Conservation (phyloP, 257 asterid genomes). For the Fraxinus anomala region DNA sequence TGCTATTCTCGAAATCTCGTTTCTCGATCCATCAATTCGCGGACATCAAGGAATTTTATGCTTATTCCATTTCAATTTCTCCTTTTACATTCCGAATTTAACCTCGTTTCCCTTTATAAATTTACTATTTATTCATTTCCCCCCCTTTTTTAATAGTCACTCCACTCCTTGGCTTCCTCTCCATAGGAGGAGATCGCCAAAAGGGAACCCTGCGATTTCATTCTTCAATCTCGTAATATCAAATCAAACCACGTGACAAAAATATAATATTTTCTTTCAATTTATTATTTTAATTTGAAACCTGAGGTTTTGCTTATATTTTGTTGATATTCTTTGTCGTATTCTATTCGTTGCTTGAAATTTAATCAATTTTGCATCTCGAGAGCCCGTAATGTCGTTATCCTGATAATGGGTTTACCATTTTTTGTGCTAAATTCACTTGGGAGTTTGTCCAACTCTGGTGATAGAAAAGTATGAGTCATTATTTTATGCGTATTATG, state of each 20-base stretch:
- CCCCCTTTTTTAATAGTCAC: slow-evolving; percentile 41
- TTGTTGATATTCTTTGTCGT: neutral
- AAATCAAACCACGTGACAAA: slow-evolving; percentile 62
- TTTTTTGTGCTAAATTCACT: slow-evolving; percentile 31
- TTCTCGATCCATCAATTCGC: slow-evolving; percentile 66
- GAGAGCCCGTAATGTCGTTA: slow-evolving; percentile 44
- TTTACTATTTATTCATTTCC: too few relatives aligned
- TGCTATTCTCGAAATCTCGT: slow-evolving; percentile 50
- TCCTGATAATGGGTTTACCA: slow-evolving; percentile 39
- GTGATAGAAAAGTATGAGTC: slow-evolving; percentile 30
- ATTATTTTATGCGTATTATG: slow-evolving; percentile 26
- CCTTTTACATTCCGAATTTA: slow-evolving; percentile 31
- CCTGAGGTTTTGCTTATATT: slow-evolving; percentile 6
- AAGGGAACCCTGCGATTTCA: slow-evolving; percentile 2
- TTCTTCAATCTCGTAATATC: slow-evolving; percentile 1
- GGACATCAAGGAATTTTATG: slow-evolving; percentile 58
- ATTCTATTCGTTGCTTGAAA: slow-evolving; percentile 23
- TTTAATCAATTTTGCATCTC: slow-evolving; percentile 28
- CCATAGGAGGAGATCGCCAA: slow-evolving; percentile 16
- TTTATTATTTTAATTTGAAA: neutral
- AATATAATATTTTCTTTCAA: slow-evolving; percentile 1
- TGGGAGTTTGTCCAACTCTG: slow-evolving; percentile 27
- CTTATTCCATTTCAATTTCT: slow-evolving; percentile 9
- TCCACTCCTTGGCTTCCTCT: slow-evolving; percentile 40
- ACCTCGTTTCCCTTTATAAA: slow-evolving; percentile 22